phyloP scores from a whole-genome alignment of 768 basidiomycete genomes.

The Xerocomus potaroensis region DNA sequence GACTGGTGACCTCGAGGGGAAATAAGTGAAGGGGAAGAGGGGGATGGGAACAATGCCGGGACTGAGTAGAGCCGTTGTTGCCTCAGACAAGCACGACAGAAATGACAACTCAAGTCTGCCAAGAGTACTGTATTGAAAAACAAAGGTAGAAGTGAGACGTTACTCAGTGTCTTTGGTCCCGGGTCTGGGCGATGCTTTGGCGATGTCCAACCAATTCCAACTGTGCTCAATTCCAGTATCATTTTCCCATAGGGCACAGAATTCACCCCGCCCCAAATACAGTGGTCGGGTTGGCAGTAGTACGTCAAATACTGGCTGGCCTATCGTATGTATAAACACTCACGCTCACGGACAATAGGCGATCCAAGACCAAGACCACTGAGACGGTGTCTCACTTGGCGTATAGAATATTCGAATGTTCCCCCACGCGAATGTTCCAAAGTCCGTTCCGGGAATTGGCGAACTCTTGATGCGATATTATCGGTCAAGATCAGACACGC shows the following conservation, averaged over 20 bases:
- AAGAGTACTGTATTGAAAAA: not conserved
- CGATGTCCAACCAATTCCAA: conserved; percentile 17
- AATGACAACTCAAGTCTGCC: not conserved
- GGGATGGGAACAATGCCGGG: conserved; percentile 3
- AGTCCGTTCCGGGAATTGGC: not conserved
- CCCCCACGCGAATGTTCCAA: not conserved
- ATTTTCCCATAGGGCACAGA: conserved; percentile 17
- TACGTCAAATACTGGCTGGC: too few species aligned
- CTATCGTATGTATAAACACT: too few species aligned
- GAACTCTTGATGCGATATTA: not conserved
- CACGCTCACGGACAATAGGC: not conserved
- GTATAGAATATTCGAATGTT: not conserved
- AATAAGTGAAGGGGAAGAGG: conserved; percentile 5
- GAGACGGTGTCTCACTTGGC: conserved; percentile 5
- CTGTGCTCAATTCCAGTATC: conserved; percentile 16
- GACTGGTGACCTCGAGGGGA: conserved; percentile 11
- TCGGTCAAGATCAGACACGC: not conserved
- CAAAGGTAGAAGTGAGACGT: not conserved
- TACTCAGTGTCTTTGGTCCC: conserved; percentile 3
- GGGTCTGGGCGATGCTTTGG: conserved; percentile 12
- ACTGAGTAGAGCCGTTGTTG: not conserved
- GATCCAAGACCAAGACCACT: not conserved
- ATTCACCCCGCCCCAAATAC: too few species aligned
- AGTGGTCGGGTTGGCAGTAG: too few species aligned
- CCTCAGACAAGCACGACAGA: not conserved